A percentile compares a stretch with the other conserved stretches of the same genome.
Evolutionary conservation across 768 basidiomycete species (phyloP).

Genomic region (Guyanaporus albipodus): DNA sequence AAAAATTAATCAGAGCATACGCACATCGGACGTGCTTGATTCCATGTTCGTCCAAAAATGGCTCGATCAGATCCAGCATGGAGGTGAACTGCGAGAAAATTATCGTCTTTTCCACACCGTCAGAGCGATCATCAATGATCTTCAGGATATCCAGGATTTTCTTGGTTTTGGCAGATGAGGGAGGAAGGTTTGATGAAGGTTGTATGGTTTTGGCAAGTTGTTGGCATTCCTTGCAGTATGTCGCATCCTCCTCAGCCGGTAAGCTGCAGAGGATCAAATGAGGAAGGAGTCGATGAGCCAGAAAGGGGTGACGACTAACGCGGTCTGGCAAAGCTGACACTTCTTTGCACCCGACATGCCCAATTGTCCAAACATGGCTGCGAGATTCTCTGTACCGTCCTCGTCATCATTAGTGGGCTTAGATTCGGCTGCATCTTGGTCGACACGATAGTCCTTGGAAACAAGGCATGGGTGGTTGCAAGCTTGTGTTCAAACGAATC

Average conservation of each 20-base stretch:
- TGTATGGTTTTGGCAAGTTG: slow-evolving; percentile 47
- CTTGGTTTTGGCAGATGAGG: slow-evolving; percentile 81
- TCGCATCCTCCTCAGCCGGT: slow-evolving; percentile 23
- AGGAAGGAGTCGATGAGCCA: not conserved
- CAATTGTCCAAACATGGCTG: slow-evolving; percentile 65
- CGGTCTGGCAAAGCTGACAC: slow-evolving; percentile 73
- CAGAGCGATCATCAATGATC: slow-evolving; percentile 55
- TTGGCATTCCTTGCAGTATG: slow-evolving; percentile 59
- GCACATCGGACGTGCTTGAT: slow-evolving; percentile 82
- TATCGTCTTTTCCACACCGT: slow-evolving; percentile 83
- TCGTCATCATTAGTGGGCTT: slow-evolving; percentile 50
- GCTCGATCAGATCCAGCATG: slow-evolving; percentile 83
- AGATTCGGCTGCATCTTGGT: slow-evolving; percentile 74
- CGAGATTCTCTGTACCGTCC: slow-evolving; percentile 68
- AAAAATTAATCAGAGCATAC: slow-evolving; percentile 30
- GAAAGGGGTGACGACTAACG: slow-evolving; percentile 46
- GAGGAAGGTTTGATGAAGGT: slow-evolving; percentile 40
- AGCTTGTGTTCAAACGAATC: slow-evolving; percentile 41
- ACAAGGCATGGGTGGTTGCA: slow-evolving; percentile 89
- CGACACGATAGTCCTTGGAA: slow-evolving; percentile 67
- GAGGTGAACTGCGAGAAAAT: slow-evolving; percentile 93
- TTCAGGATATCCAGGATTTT: slow-evolving; percentile 73
- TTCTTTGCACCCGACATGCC: slow-evolving; percentile 56
- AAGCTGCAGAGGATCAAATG: slow-evolving; percentile 13
- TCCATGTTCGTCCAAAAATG: slow-evolving; percentile 66